Conservation (phyloP, 495 filamentous ascomycete genomes). For the Polyplosphaeria fusca region DNA sequence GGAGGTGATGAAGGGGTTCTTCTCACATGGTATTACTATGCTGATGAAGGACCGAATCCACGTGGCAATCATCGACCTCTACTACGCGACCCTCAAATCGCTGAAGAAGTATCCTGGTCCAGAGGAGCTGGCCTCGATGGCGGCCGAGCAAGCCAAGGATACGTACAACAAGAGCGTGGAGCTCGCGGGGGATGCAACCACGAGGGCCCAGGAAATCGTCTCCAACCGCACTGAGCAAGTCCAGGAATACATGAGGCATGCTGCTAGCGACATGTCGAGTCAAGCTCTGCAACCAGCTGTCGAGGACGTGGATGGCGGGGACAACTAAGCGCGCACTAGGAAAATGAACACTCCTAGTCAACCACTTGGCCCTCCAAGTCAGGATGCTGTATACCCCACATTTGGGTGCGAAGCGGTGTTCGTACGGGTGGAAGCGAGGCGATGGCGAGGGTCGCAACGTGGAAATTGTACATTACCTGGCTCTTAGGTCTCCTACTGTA, state of each 20-base stretch:
- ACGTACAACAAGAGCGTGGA: constrained; percentile 12
- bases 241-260: background rate
- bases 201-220: background rate
- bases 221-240: background rate
- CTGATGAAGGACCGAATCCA: constrained; percentile 81
- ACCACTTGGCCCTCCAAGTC: too few relatives aligned
- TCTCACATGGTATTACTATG: constrained; percentile 88
- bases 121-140: constrained; percentile 33
- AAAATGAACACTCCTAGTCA: too few relatives aligned
- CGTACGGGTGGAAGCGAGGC: background rate
- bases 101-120: constrained; percentile 37
- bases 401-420: too few relatives aligned
- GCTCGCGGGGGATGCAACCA: constrained; percentile 2
- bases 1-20: constrained; percentile 80
- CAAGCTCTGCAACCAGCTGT: too few relatives aligned
- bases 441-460: background rate
- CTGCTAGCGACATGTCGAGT: too few relatives aligned
- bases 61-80: constrained; percentile 64
- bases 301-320: background rate
- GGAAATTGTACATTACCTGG: background rate
- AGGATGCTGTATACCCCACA: too few relatives aligned
- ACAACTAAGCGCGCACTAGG: background rate
- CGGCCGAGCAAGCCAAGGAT: constrained; percentile 22
- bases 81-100: constrained; percentile 49
- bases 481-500: background rate